A percentile compares a stretch with the other conserved stretches of the same genome.
These are phyloP conservation scores for Ophiognomonia clavigignenti-juglandacearum DNA, from an alignment of 2,329 filamentous ascomycete genomes.

Conservation along the genomic window DNA sequence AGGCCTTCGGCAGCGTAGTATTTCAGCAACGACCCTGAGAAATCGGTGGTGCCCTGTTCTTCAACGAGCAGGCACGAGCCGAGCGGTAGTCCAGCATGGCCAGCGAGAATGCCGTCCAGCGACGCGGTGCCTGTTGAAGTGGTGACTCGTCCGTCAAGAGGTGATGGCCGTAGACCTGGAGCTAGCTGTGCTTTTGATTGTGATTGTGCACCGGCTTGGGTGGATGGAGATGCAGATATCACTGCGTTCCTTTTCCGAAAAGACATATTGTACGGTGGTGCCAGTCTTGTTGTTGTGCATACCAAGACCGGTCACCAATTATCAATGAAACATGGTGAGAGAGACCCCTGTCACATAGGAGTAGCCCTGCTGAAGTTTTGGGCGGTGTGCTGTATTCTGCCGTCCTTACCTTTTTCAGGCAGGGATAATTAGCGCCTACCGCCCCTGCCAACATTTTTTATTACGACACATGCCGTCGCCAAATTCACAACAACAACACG, in stretches of 20 bases:
- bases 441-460: neutral
- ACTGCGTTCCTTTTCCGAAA: constrained; percentile 55
- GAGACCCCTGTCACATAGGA: too few species aligned
- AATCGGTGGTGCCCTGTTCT: constrained; percentile 91
- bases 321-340: too few species aligned
- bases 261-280: too few species aligned
- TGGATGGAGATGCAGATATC: constrained; percentile 33
- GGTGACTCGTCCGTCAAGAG: constrained; percentile 78
- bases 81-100: constrained; percentile 78
- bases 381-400: too few species aligned
- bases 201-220: constrained; percentile 22
- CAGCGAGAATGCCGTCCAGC: constrained; percentile 77
- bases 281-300: too few species aligned
- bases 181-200: constrained; percentile 32
- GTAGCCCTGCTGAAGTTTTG: too few species aligned
- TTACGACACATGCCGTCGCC: too few species aligned
- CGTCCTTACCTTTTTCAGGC: too few species aligned
- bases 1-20: constrained; percentile 94
- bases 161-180: constrained; percentile 70
- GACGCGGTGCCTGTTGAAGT: constrained; percentile 89
- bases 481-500: neutral
- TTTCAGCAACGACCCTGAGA: constrained; percentile 74
- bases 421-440: too few species aligned
- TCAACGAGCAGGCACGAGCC: constrained; percentile 78
- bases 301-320: too few species aligned